Base-by-base conservation (phyloP, 108 stramenopile genomes). In the Bacterosira constricta region DNA sequence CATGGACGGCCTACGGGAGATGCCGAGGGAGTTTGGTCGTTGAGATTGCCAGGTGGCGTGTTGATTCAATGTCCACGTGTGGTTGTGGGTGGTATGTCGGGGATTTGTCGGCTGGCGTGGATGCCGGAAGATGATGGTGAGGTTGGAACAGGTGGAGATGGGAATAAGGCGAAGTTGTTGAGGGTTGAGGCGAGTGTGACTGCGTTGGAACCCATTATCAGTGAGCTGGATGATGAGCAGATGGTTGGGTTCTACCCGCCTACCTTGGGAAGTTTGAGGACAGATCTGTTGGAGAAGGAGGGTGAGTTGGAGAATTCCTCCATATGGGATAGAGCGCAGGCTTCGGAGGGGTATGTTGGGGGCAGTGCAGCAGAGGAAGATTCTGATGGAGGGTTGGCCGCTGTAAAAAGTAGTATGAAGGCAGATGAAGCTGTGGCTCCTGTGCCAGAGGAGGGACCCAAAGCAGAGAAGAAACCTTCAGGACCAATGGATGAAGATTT, bases 191-290 rank as follows among this genome's bases (percentile, higher is more conserved):
- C 88, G n/a, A 83, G 88, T 47, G 82, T 90, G 1, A 39, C 73
- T 58, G 92, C 88, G 1, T 84, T 93, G 63, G 89, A 93, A 64
- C 89, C 89, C 4, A 75, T 89, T 60, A 71, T 86, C 18, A 52
- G 59, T 36, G 76, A 79, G 21, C 84, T 86, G 13, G 88, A 93
- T 72, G 75, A 71, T 13, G 82, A 86, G 63, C 65, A 63, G 62
- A 80, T 90, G 83, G 75, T 87, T 3, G 92, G 89, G 15, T 93
- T 93, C 64, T 74, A 88, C 54, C 89, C 89, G 15, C 92, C 92
- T n/a, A 71, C 63, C 35, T 81, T 93, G 73, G 78, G 82, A 12
- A 89, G 88, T 84, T 72, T 88, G 35, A 80, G 92, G 25, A 89
- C 86, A 73, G 92, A 93, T 66, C 69, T 87, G 62, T 62, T 93